Evolutionary conservation across 768 basidiomycete genomes (phyloP).

Genomic region (Panellus pusillus): DNA sequence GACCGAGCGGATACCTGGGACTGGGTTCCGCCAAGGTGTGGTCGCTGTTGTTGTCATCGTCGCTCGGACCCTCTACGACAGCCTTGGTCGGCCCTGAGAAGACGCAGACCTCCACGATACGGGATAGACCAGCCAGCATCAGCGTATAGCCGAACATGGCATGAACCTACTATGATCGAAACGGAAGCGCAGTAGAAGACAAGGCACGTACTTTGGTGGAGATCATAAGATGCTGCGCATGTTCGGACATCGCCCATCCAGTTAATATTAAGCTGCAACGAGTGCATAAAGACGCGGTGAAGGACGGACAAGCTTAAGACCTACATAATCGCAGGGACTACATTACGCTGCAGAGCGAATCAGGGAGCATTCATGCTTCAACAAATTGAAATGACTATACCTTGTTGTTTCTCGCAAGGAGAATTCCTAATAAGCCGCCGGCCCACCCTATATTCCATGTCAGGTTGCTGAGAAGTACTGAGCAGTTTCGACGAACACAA

Average conservation of each 20-base stretch:
- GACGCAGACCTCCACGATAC: constrained; percentile 86
- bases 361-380: not conserved
- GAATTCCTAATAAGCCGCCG: constrained; percentile 87
- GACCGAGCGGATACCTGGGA: constrained; percentile 17
- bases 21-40: constrained; percentile 56
- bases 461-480: constrained; percentile 3
- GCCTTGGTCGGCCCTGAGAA: constrained; percentile 40
- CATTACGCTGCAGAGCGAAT: constrained; percentile 51
- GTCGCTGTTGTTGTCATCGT: constrained; percentile 63
- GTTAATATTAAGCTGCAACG: constrained; percentile 74
- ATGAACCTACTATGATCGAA: constrained; percentile 59
- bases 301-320: constrained; percentile 20
- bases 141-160: constrained; percentile 82
- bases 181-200: not conserved
- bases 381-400: constrained; percentile 39
- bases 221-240: constrained; percentile 80
- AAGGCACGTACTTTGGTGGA: constrained; percentile 64
- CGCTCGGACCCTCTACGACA: constrained; percentile 25
- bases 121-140: constrained; percentile 77
- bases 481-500: constrained; percentile 49
- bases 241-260: constrained; percentile 93
- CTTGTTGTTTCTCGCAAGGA: constrained; percentile 76
- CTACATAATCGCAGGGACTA: constrained; percentile 83
- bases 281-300: not conserved
- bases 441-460: constrained; percentile 70